Base-by-base conservation (phyloP, 768 basidiomycete genomes). In the Suillus tomentosus region DNA sequence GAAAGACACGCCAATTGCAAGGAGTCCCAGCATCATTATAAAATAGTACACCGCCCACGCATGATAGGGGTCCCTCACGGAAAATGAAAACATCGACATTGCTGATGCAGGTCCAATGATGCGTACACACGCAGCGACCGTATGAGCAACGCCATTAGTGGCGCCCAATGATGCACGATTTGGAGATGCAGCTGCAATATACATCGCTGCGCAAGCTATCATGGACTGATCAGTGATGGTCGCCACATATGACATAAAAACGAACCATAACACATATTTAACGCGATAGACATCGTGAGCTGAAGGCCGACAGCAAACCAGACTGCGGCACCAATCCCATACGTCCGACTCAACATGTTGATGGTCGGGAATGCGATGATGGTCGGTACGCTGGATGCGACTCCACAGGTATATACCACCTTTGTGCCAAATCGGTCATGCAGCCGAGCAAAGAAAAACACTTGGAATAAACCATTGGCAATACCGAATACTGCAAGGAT, bases 181-280 rank as follows among this genome's bases (percentile, higher is more conserved):
- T 7, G 91, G 90, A 0, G 90, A 79, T 34, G 89, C 79, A 37
- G 85, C 82, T 14, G 85, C 81, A 64, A 92, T 86, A 69, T 85
- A 89, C 65, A 92, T 89, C 68, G 90, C 85, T 45, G 88, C 79
- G 47, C 88, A 86, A 14, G 87, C 90, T 90, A 43, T 10, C 27
- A 63, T 15, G 15, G 3, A 22, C 24, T 17, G 14, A 61, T 61
- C 62, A 64, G 53, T 15, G 39, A 37, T 6, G 22, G 15, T 27
- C 40, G 3, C 17, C 10, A 27, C 19, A 58, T 11, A 31, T 36
- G 3, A 36, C 15, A 53, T n/a, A 40, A 63, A 11, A 50, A 62
- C 74, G 42, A 60, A 80, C 80, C 77, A 58, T 74, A 81, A 31
- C 77, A 74, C 65, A 79, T 80, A 62, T 79, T 78, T 70, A 78